Percentiles rank a stretch among this genome's conserved stretches.
phyloP scores from a whole-genome alignment of 352 stramenopile genomes.

The Pythium guiyangense region DNA sequence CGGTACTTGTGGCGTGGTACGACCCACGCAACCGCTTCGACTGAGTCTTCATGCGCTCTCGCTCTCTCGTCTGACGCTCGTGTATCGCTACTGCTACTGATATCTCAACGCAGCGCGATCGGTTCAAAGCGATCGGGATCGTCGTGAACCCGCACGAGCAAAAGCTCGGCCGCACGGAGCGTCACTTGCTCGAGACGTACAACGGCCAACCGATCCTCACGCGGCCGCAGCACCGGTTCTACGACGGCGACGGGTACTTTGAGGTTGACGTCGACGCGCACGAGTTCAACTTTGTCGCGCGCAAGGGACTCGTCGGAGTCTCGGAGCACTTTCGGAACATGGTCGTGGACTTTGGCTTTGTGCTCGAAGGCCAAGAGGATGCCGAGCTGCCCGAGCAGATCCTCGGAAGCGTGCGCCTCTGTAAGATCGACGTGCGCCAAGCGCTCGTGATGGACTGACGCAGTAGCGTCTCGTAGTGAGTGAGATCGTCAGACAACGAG shows the following conservation, averaged over 20 bases:
- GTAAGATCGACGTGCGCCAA: slow-evolving; percentile 64
- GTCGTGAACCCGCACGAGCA: slow-evolving; percentile 76
- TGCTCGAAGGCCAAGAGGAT: slow-evolving; percentile 77
- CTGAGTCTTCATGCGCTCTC: neutral
- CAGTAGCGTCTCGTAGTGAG: no score
- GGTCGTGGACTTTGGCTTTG: slow-evolving; percentile 81
- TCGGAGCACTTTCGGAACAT: slow-evolving; percentile 77
- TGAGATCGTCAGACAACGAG: no score
- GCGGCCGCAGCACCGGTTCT: slow-evolving; percentile 74
- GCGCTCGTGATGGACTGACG: slow-evolving; percentile 33
- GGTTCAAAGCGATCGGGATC: slow-evolving; percentile 80
- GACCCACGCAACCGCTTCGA: neutral
- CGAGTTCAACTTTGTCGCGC: slow-evolving; percentile 81
- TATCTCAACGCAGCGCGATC: slow-evolving; percentile 37
- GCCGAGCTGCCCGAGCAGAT: slow-evolving; percentile 74
- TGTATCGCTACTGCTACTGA: slow-evolving; percentile 1
- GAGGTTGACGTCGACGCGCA: slow-evolving; percentile 81
- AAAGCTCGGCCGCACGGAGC: slow-evolving; percentile 60
- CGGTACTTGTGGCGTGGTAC: slow-evolving; percentile 26
- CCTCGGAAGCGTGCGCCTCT: slow-evolving; percentile 65
- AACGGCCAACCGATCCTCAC: slow-evolving; percentile 82
- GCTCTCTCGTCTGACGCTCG: neutral
- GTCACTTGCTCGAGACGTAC: slow-evolving; percentile 76
- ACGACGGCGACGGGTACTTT: slow-evolving; percentile 66
- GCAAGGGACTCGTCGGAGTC: slow-evolving; percentile 67